These are phyloP conservation scores for Aspergillus tanneri DNA, from an alignment of 2,329 filamentous ascomycete genomes.

Conservation along the genomic window DNA sequence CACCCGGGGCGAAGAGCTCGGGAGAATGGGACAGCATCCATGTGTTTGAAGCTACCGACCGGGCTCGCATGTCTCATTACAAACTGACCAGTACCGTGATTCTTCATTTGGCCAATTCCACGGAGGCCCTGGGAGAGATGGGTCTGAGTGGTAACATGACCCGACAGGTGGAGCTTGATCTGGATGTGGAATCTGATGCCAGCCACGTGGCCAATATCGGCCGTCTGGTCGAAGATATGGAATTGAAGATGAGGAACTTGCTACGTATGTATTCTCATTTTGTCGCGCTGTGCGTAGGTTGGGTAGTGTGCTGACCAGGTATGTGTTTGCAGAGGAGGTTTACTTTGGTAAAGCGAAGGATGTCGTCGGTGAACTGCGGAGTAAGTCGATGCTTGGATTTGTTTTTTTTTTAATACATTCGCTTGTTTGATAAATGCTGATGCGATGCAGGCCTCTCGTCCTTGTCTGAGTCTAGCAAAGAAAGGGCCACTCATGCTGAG, in stretches of 20 bases:
- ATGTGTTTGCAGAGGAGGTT: conserved; percentile 68
- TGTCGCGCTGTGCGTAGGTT: background rate
- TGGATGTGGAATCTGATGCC: conserved; percentile 83
- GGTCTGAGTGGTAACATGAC: conserved; percentile 98
- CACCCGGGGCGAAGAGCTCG: conserved; percentile 64
- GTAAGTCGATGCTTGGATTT: conserved; percentile 49
- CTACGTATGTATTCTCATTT: conserved; percentile 55
- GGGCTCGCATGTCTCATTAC: conserved; percentile 89
- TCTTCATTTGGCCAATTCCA: conserved; percentile 72
- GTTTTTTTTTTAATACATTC: background rate
- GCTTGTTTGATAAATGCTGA: conserved; percentile 14
- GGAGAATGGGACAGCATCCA: conserved; percentile 98
- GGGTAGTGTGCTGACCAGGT: conserved; percentile 15
- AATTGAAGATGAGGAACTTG: conserved; percentile 97
- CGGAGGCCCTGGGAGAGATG: conserved; percentile 72
- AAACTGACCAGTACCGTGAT: conserved; percentile 98
- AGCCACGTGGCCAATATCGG: conserved; percentile 96
- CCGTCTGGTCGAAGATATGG: conserved; percentile 95
- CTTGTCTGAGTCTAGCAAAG: conserved; percentile 78
- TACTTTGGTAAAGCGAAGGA: conserved; percentile 99
- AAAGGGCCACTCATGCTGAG: conserved; percentile 82
- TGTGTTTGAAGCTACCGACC: conserved; percentile 94
- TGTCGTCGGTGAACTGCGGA: conserved; percentile 91
- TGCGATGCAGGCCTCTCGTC: conserved; percentile 60
- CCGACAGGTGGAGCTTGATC: conserved; percentile 87